phyloP scores from a whole-genome alignment of 306 rosid genomes.

The Vigna angularis region DNA sequence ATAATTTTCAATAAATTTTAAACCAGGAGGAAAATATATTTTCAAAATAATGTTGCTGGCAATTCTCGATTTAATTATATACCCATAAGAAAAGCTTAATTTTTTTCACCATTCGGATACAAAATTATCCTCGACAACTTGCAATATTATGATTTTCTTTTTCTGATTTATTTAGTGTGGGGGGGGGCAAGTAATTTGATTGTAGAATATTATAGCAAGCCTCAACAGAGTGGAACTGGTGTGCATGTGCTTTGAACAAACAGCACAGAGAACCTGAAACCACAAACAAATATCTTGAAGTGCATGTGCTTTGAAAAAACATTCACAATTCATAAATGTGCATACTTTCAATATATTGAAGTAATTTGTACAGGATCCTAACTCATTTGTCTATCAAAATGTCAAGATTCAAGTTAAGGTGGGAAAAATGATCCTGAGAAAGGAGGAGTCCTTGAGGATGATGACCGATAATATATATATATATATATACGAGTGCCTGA shows the following conservation, averaged over 20 bases:
- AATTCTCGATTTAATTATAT: too few species aligned
- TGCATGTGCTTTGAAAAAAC: too few species aligned
- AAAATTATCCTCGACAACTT: neutral
- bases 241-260: conserved; percentile 29
- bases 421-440: conserved; percentile 42
- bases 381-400: conserved; percentile 38
- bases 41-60: too few species aligned
- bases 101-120: neutral
- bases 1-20: too few species aligned
- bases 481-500: conserved; percentile 36
- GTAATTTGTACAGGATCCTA: conserved; percentile 65
- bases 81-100: neutral
- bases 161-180: neutral
- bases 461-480: conserved; percentile 17
- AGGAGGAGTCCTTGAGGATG: conserved; percentile 42
- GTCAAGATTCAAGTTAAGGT: conserved; percentile 48
- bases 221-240: neutral
- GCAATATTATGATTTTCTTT: neutral
- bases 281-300: conserved; percentile 24
- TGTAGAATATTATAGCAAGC: neutral
- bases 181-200: neutral
- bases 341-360: conserved; percentile 46
- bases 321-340: conserved; percentile 33
- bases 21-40: too few species aligned
- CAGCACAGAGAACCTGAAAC: conserved; percentile 35